A percentile compares a stretch with the other conserved stretches of the same genome.
phyloP scores from a whole-genome alignment of 768 basidiomycete genomes.

The Phylloporus scabripes region DNA sequence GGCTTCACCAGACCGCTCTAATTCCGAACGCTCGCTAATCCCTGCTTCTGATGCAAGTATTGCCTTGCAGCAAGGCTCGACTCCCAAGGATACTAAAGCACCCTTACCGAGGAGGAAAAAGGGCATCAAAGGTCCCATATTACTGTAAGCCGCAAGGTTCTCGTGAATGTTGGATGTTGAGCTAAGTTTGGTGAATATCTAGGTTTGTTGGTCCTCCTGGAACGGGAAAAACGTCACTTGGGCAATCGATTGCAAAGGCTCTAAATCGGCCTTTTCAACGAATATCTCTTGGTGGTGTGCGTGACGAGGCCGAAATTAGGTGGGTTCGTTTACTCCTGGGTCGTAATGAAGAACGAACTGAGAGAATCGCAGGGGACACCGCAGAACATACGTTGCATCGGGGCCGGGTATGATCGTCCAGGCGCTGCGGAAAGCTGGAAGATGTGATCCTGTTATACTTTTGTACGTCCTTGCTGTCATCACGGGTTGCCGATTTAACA shows the following conservation, averaged over 20 bases:
- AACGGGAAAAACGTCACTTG: slow-evolving; percentile 87
- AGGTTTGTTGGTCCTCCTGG: slow-evolving; percentile 90
- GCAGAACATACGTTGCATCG: slow-evolving; percentile 87
- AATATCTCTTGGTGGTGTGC: slow-evolving; percentile 86
- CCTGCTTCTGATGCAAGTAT: slow-evolving; percentile 10
- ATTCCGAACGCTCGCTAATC: slow-evolving; percentile 21
- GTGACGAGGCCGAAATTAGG: slow-evolving; percentile 85
- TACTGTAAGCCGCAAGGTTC: slow-evolving; percentile 40
- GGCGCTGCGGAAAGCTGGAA: slow-evolving; percentile 77
- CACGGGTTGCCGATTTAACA: not conserved
- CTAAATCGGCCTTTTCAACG: slow-evolving; percentile 85
- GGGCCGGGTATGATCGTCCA: slow-evolving; percentile 83
- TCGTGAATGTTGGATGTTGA: not conserved
- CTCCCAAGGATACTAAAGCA: slow-evolving; percentile 3
- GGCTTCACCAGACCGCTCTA: slow-evolving; percentile 16
- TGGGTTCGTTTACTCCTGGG: slow-evolving; percentile 9
- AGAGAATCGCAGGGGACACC: slow-evolving; percentile 42
- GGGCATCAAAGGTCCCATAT: slow-evolving; percentile 63
- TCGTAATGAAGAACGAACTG: not conserved
- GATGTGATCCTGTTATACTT: slow-evolving; percentile 74
- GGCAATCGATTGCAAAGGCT: slow-evolving; percentile 81
- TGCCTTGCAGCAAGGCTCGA: slow-evolving; percentile 10
- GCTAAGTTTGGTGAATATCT: not conserved
- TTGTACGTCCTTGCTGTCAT: slow-evolving; percentile 36
- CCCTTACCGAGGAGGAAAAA: slow-evolving; percentile 26